Evolutionary conservation across 257 asterid species (phyloP).

Genomic region (Penstemon davidsonii): DNA sequence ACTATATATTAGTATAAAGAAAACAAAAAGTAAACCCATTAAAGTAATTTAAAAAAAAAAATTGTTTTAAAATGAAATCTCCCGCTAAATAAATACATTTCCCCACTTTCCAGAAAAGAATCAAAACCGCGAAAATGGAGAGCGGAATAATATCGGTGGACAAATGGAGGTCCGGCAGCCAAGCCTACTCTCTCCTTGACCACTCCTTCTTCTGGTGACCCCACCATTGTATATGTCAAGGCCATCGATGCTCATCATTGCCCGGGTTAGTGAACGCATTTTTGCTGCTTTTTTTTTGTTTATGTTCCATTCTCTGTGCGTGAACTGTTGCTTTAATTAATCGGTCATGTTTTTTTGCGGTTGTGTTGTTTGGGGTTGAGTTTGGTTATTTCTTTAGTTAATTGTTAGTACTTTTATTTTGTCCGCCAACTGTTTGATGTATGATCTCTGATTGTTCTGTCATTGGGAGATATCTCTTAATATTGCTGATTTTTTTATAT

Average conservation of each 20-base stretch:
- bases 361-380: too few species aligned
- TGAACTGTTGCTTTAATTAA: too few species aligned
- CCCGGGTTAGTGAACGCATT: slow-evolving; percentile 45
- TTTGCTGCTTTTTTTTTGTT: not conserved
- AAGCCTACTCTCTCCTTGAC: slow-evolving; percentile 64
- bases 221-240: slow-evolving; percentile 43
- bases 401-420: not conserved
- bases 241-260: slow-evolving; percentile 84
- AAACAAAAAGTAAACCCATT: too few species aligned
- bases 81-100: not conserved
- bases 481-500: not conserved
- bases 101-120: not conserved
- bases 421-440: slow-evolving; percentile 37
- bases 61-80: not conserved
- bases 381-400: not conserved
- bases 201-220: slow-evolving; percentile 52
- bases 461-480: too few species aligned
- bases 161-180: slow-evolving; percentile 76
- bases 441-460: too few species aligned
- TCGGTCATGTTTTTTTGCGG: too few species aligned
- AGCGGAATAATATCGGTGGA: slow-evolving; percentile 82
- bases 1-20: too few species aligned
- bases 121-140: slow-evolving; percentile 47
- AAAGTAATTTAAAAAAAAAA: not conserved
- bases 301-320: too few species aligned